Percentiles rank a stretch among this genome's conserved stretches.
phyloP scores from a whole-genome alignment of 1,284 basidiomycete genomes.

The Cryptococcus jaspeensis region DNA sequence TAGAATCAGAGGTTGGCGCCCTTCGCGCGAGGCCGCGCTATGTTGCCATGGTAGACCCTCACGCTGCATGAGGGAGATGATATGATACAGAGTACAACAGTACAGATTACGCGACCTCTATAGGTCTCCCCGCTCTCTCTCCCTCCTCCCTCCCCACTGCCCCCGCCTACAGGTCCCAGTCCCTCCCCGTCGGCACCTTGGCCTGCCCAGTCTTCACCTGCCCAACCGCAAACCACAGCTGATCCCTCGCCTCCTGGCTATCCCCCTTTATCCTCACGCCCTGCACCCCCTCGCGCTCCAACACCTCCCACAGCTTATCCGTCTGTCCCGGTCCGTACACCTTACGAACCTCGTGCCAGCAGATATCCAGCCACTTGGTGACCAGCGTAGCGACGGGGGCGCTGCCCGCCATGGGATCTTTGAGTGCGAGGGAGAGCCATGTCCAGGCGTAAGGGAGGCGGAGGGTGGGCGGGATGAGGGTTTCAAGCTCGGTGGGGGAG shows the following conservation, averaged over 20 bases:
- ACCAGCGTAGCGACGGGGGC: conserved; percentile 42
- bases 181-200: conserved; percentile 15
- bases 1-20: too few relatives aligned
- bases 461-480: conserved; percentile 59
- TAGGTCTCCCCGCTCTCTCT: too few relatives aligned
- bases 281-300: conserved; percentile 60
- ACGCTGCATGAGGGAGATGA: background rate
- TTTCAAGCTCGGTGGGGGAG: conserved; percentile 54
- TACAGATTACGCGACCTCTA: background rate
- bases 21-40: background rate
- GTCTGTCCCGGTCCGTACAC: conserved; percentile 72
- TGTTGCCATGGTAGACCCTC: background rate
- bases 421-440: conserved; percentile 55
- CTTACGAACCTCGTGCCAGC: conserved; percentile 61
- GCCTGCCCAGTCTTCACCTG: conserved; percentile 15
- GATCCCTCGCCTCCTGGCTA: conserved; percentile 33
- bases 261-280: conserved; percentile 34
- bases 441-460: conserved; percentile 63
- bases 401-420: conserved; percentile 35
- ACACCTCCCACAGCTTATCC: conserved; percentile 66
- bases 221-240: conserved; percentile 28
- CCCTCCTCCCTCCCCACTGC: background rate
- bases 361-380: conserved; percentile 68
- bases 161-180: conserved; percentile 13
- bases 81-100: background rate